phyloP scores from a whole-genome alignment of 2,329 filamentous ascomycete genomes.

The Waltergamsia citrina region DNA sequence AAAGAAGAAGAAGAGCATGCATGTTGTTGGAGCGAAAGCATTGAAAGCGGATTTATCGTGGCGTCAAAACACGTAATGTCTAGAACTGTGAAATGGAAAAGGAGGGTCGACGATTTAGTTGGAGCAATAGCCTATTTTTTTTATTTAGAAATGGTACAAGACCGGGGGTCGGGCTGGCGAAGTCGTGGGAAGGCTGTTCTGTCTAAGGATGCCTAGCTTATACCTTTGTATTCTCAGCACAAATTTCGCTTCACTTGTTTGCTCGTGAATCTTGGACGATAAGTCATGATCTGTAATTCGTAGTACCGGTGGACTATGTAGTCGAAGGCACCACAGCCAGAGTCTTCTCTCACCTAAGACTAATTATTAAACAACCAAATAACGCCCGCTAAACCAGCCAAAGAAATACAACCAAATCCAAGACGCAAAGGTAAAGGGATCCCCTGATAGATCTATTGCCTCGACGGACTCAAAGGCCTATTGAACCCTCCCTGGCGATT shows the following conservation, averaged over 20 bases:
- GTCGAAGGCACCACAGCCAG: too few species aligned
- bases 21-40: conserved; percentile 3
- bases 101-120: background rate
- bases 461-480: conserved; percentile 55
- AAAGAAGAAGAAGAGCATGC: background rate
- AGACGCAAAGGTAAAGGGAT: background rate
- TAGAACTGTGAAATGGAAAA: conserved; percentile 15
- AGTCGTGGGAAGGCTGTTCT: background rate
- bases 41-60: background rate
- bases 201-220: background rate
- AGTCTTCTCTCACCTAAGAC: too few species aligned
- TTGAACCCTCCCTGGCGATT: conserved; percentile 78
- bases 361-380: too few species aligned
- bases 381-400: too few species aligned
- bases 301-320: too few species aligned
- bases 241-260: background rate
- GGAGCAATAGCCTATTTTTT: background rate
- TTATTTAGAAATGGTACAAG: too few species aligned
- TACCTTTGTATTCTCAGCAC: background rate
- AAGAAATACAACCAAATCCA: background rate
- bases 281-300: too few species aligned
- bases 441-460: conserved; percentile 14
- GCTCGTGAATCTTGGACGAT: background rate
- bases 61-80: conserved; percentile 26
- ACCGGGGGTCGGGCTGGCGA: background rate